Conservation (phyloP, 306 rosid genomes). For the Mimosa pudica region DNA sequence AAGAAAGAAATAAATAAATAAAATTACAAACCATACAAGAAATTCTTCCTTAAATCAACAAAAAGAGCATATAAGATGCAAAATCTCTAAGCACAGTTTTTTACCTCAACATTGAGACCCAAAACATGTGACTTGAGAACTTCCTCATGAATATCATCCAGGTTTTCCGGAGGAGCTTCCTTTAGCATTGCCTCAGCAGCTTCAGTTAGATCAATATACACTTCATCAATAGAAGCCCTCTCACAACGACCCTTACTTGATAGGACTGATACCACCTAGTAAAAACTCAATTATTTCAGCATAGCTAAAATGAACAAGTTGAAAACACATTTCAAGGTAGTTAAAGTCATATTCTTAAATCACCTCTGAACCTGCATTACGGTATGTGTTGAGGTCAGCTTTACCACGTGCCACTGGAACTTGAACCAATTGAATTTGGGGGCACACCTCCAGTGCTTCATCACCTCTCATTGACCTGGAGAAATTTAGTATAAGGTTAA, state of each 20-base stretch:
- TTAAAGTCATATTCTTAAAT: neutral
- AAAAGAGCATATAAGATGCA: slow-evolving; percentile 16
- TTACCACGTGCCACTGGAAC: slow-evolving; percentile 94
- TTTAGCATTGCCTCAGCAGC: slow-evolving; percentile 79
- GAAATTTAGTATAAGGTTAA: slow-evolving; percentile 5
- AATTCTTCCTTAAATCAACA: slow-evolving; percentile 22
- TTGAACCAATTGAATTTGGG: slow-evolving; percentile 78
- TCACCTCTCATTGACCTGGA: slow-evolving; percentile 93
- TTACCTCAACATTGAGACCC: slow-evolving; percentile 72
- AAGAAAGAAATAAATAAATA: neutral
- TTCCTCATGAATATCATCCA: slow-evolving; percentile 63
- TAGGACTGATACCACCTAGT: slow-evolving; percentile 81
- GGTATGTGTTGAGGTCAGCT: slow-evolving; percentile 81
- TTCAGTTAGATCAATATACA: slow-evolving; percentile 86
- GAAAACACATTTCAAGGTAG: neutral
- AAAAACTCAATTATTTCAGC: slow-evolving; percentile 21
- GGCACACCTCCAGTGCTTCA: slow-evolving; percentile 85
- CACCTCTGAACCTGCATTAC: slow-evolving; percentile 91
- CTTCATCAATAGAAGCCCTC: slow-evolving; percentile 98
- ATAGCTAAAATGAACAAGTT: neutral
- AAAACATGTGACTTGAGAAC: slow-evolving; percentile 82
- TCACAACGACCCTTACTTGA: slow-evolving; percentile 86
- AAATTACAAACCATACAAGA: neutral
- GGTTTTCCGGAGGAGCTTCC: slow-evolving; percentile 67
- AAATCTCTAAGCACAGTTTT: slow-evolving; percentile 32